Percentiles rank a stretch among this genome's conserved stretches.
phyloP scores from a whole-genome alignment of 1,139 yeast species.

The Nakaseomyces delphensis region DNA sequence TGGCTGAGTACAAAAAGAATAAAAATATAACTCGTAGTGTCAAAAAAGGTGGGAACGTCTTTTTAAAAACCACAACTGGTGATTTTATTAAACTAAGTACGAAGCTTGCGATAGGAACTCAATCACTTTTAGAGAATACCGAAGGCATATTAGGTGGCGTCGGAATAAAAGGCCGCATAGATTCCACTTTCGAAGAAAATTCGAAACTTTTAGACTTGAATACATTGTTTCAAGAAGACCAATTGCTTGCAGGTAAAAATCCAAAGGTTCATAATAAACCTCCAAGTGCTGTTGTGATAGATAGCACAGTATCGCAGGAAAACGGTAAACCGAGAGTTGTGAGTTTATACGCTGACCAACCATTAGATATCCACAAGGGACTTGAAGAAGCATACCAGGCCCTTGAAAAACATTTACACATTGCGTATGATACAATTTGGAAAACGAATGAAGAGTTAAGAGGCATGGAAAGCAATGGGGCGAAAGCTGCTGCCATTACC shows the following conservation, averaged over 20 bases:
- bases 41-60: conserved; percentile 69
- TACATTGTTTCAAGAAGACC: conserved; percentile 23
- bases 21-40: conserved; percentile 62
- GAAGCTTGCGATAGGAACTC: conserved; percentile 83
- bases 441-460: conserved; percentile 54
- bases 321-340: conserved; percentile 43
- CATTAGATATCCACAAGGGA: conserved; percentile 62
- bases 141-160: conserved; percentile 41
- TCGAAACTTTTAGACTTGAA: conserved; percentile 15
- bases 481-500: conserved; percentile 53
- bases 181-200: conserved; percentile 6
- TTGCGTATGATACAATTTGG: conserved; percentile 57
- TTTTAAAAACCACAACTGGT: conserved; percentile 71
- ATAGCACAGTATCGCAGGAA: conserved; percentile 28
- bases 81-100: conserved; percentile 79
- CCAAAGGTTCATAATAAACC: conserved; percentile 21
- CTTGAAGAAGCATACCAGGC: conserved; percentile 63
- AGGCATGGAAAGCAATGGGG: conserved; percentile 43
- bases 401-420: conserved; percentile 55
- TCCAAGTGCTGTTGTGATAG: conserved; percentile 26
- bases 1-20: conserved; percentile 67
- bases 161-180: conserved; percentile 19
- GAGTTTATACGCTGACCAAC: conserved; percentile 82
- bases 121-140: conserved; percentile 66
- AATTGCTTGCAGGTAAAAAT: conserved; percentile 28